Percentiles rank a stretch among this genome's conserved stretches.
Conservation (phyloP, 2,329 filamentous ascomycete species). For the Cercospora zeina region DNA sequence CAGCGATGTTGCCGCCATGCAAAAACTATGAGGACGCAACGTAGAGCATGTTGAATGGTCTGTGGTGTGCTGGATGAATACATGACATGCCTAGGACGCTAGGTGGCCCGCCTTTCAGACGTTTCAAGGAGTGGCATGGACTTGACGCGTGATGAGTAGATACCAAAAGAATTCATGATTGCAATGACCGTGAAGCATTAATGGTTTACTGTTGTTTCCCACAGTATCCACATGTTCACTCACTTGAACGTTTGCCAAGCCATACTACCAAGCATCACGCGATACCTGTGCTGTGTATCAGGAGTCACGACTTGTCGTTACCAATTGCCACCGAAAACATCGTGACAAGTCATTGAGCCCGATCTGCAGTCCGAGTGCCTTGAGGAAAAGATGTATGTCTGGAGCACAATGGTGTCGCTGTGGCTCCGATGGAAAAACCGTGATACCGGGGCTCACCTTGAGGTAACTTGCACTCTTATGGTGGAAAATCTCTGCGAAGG, state of each 20-base stretch:
- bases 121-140: slow-evolving; percentile 10
- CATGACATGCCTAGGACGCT: neutral
- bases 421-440: no score
- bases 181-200: slow-evolving; percentile 23
- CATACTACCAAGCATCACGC: no score
- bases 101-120: slow-evolving; percentile 35
- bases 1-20: slow-evolving; percentile 67
- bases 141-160: slow-evolving; percentile 7
- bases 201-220: no score
- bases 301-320: no score
- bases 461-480: neutral
- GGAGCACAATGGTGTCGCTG: no score
- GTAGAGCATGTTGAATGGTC: neutral
- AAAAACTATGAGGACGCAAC: slow-evolving; percentile 68
- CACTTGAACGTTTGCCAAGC: neutral
- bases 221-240: neutral
- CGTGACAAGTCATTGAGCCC: no score
- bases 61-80: neutral
- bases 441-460: neutral
- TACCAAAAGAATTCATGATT: slow-evolving; percentile 6
- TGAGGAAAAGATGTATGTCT: no score
- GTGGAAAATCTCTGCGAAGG: neutral
- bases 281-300: no score
- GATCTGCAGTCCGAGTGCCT: no score
- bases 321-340: no score